Conservation (phyloP, 2,329 filamentous ascomycete species). For the Colletotrichum plurivorum region DNA sequence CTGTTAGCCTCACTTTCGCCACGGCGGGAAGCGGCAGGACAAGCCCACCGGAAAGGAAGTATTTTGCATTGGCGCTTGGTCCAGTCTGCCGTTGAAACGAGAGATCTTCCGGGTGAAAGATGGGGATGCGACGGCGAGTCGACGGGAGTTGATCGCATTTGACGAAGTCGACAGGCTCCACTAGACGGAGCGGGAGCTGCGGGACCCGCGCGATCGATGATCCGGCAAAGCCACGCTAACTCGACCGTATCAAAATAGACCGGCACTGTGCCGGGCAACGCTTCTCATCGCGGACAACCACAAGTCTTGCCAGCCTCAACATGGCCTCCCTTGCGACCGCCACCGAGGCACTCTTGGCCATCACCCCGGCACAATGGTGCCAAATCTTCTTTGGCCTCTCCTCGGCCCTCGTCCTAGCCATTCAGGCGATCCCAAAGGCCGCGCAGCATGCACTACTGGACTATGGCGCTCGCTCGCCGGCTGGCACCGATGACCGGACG, state of each 20-base stretch:
- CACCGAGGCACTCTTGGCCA: conserved; percentile 11
- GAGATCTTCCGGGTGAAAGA: not conserved
- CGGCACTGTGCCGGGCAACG: conserved; percentile 3
- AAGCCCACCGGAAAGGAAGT: not conserved
- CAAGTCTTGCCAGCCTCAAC: not conserved
- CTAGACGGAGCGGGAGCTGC: not conserved
- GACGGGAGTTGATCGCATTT: too few relatives aligned
- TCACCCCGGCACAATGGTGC: conserved; percentile 50
- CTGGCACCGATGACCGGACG: conserved; percentile 41
- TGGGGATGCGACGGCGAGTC: not conserved
- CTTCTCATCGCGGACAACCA: not conserved
- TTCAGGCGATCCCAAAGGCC: conserved; percentile 61
- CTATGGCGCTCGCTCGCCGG: conserved; percentile 63
- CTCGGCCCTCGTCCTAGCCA: conserved; percentile 55
- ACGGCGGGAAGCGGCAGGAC: conserved; percentile 25
- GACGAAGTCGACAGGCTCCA: too few relatives aligned
- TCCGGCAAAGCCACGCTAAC: not conserved
- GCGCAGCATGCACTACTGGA: conserved; percentile 61
- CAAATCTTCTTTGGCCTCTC: conserved; percentile 64
- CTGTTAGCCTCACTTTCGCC: conserved; percentile 23
- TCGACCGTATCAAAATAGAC: not conserved
- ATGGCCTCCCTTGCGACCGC: conserved; percentile 31
- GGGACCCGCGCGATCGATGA: conserved; percentile 16
- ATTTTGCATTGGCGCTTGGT: not conserved
- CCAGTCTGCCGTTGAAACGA: not conserved